These are phyloP conservation scores for Trapa incisa DNA, from an alignment of 345 rosid genomes.

Conservation along the genomic window DNA sequence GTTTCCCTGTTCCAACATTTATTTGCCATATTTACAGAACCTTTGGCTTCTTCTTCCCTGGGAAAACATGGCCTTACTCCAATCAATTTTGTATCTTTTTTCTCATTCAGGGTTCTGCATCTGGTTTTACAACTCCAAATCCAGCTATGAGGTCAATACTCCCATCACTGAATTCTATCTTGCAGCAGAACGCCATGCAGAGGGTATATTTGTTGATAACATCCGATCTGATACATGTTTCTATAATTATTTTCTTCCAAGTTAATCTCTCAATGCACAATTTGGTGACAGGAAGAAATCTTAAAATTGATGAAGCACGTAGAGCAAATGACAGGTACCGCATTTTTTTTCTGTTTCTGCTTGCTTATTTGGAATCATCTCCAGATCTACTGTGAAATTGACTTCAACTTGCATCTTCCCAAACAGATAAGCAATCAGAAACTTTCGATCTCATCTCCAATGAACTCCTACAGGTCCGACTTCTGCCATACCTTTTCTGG, in stretches of 20 bases:
- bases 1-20: not conserved
- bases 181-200: conserved; percentile 74
- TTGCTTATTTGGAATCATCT: not conserved
- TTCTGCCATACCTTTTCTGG: not conserved
- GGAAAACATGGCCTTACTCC: not conserved
- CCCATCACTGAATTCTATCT: conserved; percentile 63
- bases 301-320: conserved; percentile 58
- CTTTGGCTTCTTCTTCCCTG: not conserved
- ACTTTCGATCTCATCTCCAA: conserved; percentile 31
- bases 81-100: conserved; percentile 15
- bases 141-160: conserved; percentile 35
- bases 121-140: conserved; percentile 36
- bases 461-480: conserved; percentile 53
- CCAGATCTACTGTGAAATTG: conserved; percentile 2
- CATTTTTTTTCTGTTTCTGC: conserved; percentile 4
- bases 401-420: not conserved
- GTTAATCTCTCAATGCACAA: not conserved
- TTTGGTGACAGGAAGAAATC: conserved; percentile 73
- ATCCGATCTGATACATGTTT: conserved; percentile 2
- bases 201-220: conserved; percentile 31
- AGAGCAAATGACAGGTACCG: conserved; percentile 76
- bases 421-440: conserved; percentile 55
- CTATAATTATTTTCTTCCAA: not conserved
- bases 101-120: conserved; percentile 45
- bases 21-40: not conserved